These are phyloP conservation scores for Plantago lanceolata DNA, from an alignment of 305 asterid genomes.

Conservation along the genomic window DNA sequence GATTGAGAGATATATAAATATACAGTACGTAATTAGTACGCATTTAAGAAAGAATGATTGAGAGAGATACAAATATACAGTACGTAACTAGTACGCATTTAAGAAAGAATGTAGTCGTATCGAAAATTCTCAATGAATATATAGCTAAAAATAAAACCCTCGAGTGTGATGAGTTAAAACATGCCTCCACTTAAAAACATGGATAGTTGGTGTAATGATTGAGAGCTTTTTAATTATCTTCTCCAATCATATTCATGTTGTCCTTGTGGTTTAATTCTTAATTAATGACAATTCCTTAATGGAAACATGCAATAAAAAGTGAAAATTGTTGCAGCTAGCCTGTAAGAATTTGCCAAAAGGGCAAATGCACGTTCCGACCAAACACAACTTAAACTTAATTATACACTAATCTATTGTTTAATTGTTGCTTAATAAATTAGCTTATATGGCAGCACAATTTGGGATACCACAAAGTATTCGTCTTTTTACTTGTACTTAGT, in stretches of 20 bases:
- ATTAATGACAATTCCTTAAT: not conserved
- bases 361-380: conserved; percentile 30
- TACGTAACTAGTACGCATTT: too few relatives aligned
- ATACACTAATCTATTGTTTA: conserved; percentile 20
- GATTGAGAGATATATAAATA: too few relatives aligned
- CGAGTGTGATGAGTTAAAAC: conserved; percentile 14
- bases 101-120: too few relatives aligned
- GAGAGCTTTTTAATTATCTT: not conserved
- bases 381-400: conserved; percentile 19
- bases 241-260: not conserved
- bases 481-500: not conserved
- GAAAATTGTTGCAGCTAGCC: conserved; percentile 4
- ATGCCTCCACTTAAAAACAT: not conserved
- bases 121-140: too few relatives aligned
- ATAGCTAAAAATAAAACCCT: too few relatives aligned
- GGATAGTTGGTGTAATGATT: conserved; percentile 1
- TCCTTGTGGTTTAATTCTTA: not conserved
- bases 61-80: too few relatives aligned
- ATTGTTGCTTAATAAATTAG: conserved; percentile 18
- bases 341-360: conserved; percentile 1
- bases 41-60: too few relatives aligned
- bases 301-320: conserved; percentile 17
- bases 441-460: conserved; percentile 24
- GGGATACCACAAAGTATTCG: conserved; percentile 34
- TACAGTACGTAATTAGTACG: too few relatives aligned